Percentiles rank a stretch among this genome's conserved stretches.
These are phyloP conservation scores for Daldinia eschscholtzii DNA, from an alignment of 2,329 filamentous ascomycete species.

Conservation along the genomic window DNA sequence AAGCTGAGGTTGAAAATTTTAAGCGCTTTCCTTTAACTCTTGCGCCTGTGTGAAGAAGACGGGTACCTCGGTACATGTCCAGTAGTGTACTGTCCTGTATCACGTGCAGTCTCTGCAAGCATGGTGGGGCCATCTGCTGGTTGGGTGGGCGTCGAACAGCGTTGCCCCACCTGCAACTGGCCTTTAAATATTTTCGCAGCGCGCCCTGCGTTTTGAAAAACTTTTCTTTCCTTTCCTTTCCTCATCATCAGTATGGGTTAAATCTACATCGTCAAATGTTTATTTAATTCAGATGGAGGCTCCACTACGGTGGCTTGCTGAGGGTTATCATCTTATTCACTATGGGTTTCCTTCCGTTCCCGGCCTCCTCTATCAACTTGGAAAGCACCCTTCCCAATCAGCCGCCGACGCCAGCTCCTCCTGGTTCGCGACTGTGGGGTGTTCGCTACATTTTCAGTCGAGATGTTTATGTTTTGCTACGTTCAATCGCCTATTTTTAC, in stretches of 20 bases:
- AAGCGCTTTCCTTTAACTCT: too few relatives aligned
- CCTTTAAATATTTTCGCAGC: constrained; percentile 39
- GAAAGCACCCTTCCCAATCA: constrained; percentile 53
- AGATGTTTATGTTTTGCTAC: not conserved
- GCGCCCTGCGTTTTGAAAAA: constrained; percentile 21
- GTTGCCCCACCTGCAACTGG: constrained; percentile 24
- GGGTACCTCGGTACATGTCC: not conserved
- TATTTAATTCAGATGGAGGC: constrained; percentile 53
- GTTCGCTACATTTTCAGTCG: constrained; percentile 50
- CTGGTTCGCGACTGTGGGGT: constrained; percentile 55
- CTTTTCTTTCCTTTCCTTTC: constrained; percentile 46
- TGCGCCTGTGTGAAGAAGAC: too few relatives aligned
- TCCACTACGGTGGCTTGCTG: constrained; percentile 55
- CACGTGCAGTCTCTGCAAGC: not conserved
- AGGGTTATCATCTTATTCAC: constrained; percentile 52
- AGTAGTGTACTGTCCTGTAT: too few relatives aligned
- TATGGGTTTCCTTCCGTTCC: constrained; percentile 56
- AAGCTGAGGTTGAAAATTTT: too few relatives aligned
- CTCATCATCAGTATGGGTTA: constrained; percentile 55
- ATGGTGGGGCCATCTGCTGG: constrained; percentile 8
- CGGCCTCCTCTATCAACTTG: constrained; percentile 53
- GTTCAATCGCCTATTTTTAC: not conserved
- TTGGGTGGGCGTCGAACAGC: constrained; percentile 17
- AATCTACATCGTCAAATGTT: constrained; percentile 56
- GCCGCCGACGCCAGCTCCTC: constrained; percentile 54